phyloP scores from a whole-genome alignment of 768 basidiomycete genomes.

The Suillus subaureus region DNA sequence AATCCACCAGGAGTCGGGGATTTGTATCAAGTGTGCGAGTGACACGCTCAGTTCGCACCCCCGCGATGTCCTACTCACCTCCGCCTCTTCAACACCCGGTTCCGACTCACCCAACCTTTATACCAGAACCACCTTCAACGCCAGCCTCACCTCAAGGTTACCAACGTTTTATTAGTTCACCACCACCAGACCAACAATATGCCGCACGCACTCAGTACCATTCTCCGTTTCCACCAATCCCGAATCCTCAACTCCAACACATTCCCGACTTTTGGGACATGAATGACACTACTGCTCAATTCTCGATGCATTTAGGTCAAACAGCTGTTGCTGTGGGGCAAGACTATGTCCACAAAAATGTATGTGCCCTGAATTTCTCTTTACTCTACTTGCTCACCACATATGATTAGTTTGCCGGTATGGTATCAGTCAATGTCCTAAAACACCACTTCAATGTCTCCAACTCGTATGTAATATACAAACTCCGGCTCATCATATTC shows the following conservation, averaged over 20 bases:
- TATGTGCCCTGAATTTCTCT: slow-evolving; percentile 38
- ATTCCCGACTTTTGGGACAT: slow-evolving; percentile 72
- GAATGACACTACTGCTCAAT: slow-evolving; percentile 91
- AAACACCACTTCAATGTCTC: slow-evolving; percentile 97
- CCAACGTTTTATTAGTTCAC: slow-evolving; percentile 70
- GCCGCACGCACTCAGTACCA: slow-evolving; percentile 38
- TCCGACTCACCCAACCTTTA: slow-evolving; percentile 84
- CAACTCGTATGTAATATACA: slow-evolving; percentile 92
- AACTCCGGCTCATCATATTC: slow-evolving; percentile 86
- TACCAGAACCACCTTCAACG: slow-evolving; percentile 81
- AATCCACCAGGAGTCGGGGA: too few species aligned
- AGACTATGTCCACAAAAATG: slow-evolving; percentile 94
- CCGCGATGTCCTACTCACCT: slow-evolving; percentile 47
- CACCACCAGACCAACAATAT: slow-evolving; percentile 32
- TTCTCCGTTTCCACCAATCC: slow-evolving; percentile 50
- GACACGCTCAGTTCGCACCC: neutral
- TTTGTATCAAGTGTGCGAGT: too few species aligned
- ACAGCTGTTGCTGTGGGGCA: slow-evolving; percentile 92
- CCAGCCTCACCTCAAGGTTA: slow-evolving; percentile 72
- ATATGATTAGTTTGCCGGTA: slow-evolving; percentile 72
- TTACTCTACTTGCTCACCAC: slow-evolving; percentile 12
- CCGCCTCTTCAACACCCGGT: slow-evolving; percentile 88
- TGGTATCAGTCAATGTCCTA: slow-evolving; percentile 73
- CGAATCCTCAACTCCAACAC: slow-evolving; percentile 39
- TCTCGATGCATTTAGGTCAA: slow-evolving; percentile 94